Evolutionary conservation across 2,329 filamentous ascomycete genomes (phyloP).

Genomic region (Colletotrichum gigasporum): DNA sequence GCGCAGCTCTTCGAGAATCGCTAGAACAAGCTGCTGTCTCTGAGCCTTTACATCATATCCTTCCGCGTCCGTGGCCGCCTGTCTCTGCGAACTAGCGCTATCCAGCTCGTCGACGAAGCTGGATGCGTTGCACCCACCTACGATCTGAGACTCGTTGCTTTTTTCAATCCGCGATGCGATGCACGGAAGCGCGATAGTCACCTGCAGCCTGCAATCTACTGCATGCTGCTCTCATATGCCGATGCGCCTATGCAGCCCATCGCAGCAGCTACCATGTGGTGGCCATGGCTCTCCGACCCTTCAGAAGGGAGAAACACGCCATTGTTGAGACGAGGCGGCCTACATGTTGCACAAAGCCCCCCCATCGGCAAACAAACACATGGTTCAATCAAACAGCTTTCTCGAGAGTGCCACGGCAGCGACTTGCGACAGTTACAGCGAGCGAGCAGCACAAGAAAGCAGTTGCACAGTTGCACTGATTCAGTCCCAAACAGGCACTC

Average conservation of each 20-base stretch:
- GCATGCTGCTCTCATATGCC: not conserved
- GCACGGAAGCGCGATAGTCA: conserved; percentile 5
- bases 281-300: not conserved
- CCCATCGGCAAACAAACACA: conserved; percentile 13
- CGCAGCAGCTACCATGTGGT: not conserved
- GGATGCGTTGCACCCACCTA: not conserved
- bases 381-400: conserved; percentile 11
- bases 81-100: not conserved
- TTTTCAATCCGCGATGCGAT: not conserved
- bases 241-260: not conserved
- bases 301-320: conserved; percentile 10
- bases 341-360: conserved; percentile 12
- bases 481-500: conserved; percentile 1
- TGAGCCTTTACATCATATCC: not conserved
- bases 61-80: not conserved
- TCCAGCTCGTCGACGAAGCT: not conserved
- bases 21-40: conserved; percentile 20
- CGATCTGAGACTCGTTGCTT: conserved; percentile 1
- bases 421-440: not conserved
- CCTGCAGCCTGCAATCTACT: conserved; percentile 1
- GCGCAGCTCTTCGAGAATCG: conserved; percentile 23
- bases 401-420: not conserved
- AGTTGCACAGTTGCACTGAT: conserved; percentile 9
- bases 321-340: conserved; percentile 15
- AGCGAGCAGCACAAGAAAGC: not conserved